Evolutionary conservation across 495 filamentous ascomycete genomes (phyloP).

Genomic region (Penicillium nucicola): DNA sequence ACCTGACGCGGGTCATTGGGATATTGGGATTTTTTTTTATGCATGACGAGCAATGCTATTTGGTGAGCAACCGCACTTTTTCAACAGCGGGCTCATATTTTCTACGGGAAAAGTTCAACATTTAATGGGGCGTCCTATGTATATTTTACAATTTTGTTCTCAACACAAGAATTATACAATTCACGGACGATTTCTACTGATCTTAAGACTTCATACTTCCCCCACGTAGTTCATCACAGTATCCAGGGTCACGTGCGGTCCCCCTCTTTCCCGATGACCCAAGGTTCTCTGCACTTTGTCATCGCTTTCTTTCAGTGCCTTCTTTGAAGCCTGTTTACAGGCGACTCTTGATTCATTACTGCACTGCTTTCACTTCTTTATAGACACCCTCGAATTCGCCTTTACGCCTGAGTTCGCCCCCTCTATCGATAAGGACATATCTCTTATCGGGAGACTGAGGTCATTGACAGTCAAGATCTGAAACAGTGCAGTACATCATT

Average conservation of each 20-base stretch:
- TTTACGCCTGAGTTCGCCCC: not conserved
- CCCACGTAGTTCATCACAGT: not conserved
- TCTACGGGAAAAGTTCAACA: constrained; percentile 40
- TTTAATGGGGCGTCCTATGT: constrained; percentile 9
- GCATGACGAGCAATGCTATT: constrained; percentile 32
- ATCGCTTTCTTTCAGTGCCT: not conserved
- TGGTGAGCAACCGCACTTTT: constrained; percentile 30
- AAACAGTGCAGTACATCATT: constrained; percentile 2
- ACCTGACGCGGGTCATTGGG: constrained; percentile 45
- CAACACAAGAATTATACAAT: constrained; percentile 11
- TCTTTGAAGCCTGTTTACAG: not conserved
- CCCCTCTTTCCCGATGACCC: not conserved
- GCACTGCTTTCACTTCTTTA: not conserved
- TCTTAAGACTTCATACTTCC: not conserved
- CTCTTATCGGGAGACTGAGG: constrained; percentile 19
- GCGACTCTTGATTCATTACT: not conserved
- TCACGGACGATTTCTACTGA: constrained; percentile 2
- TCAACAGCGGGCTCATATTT: constrained; percentile 37
- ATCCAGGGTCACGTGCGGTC: not conserved
- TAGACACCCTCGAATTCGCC: not conserved
- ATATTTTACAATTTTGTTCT: constrained; percentile 10
- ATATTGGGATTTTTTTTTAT: constrained; percentile 29
- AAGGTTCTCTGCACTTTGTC: not conserved
- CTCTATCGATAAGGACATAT: constrained; percentile 9
- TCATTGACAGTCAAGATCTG: constrained; percentile 3